Conservation (phyloP, 306 rosid species). For the Boehmeria nivea region DNA sequence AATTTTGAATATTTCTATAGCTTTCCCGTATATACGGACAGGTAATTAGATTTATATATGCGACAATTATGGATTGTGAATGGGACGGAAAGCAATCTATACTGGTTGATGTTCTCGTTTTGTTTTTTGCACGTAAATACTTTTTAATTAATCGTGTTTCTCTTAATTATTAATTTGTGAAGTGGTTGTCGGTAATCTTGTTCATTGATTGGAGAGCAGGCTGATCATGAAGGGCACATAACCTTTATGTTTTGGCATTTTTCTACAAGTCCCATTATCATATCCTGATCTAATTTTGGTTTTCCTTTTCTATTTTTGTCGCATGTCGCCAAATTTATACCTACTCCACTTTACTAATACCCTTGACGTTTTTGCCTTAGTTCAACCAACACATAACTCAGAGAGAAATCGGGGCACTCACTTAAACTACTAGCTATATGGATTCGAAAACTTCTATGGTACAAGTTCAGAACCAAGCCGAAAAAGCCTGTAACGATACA, state of each 20-base stretch:
- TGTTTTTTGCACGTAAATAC: not conserved
- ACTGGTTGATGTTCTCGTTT: constrained; percentile 2
- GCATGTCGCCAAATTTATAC: not conserved
- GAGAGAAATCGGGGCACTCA: not conserved
- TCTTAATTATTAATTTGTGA: not conserved
- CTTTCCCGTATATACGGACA: too few species aligned
- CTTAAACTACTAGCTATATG: too few species aligned
- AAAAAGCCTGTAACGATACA: too few species aligned
- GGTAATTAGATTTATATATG: not conserved
- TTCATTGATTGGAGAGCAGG: constrained; percentile 5
- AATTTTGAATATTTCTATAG: too few species aligned
- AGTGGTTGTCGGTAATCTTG: constrained; percentile 17
- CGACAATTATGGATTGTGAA: constrained; percentile 2
- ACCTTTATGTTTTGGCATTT: not conserved
- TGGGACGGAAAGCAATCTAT: constrained; percentile 1
- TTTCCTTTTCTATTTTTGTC: too few species aligned
- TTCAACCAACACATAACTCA: not conserved
- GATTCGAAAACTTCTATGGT: too few species aligned
- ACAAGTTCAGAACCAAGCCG: too few species aligned
- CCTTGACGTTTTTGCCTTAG: not conserved
- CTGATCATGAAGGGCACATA: not conserved
- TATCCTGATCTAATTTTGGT: not conserved
- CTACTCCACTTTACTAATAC: too few species aligned
- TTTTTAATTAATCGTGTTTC: not conserved
- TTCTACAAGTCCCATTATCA: not conserved